Conservation (phyloP, 2,329 filamentous ascomycete species). For the Hypoxylon sp. region DNA sequence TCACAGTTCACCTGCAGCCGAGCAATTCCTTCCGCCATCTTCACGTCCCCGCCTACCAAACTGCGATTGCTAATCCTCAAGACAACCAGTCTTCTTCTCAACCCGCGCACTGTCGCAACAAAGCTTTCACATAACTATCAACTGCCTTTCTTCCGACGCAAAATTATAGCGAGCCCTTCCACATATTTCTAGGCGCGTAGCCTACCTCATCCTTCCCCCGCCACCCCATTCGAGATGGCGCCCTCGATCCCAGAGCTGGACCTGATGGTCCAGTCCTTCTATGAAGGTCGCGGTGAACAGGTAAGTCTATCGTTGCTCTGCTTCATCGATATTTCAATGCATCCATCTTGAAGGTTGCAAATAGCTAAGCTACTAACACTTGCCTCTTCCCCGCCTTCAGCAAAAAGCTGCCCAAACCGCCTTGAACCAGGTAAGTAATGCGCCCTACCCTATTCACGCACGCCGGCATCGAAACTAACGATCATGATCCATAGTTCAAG, state of each 20-base stretch:
- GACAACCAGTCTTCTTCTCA: constrained; percentile 1
- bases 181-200: constrained; percentile 50
- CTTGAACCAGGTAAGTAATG: constrained; percentile 83
- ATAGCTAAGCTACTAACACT: constrained; percentile 43
- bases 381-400: constrained; percentile 65
- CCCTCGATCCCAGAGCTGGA: constrained; percentile 93
- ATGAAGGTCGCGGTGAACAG: constrained; percentile 94
- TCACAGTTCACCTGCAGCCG: constrained; percentile 11
- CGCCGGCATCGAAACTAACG: constrained; percentile 49
- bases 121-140: constrained; percentile 15
- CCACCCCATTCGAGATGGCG: constrained; percentile 65
- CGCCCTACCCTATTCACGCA: constrained; percentile 34
- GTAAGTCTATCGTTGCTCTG: constrained; percentile 66
- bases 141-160: constrained; percentile 27
- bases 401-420: constrained; percentile 96
- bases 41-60: constrained; percentile 9
- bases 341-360: constrained; percentile 14
- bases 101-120: constrained; percentile 11
- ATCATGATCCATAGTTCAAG: constrained; percentile 79
- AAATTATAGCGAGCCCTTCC: constrained; percentile 45
- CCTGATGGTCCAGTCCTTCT: constrained; percentile 95
- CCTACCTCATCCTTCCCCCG: constrained; percentile 46
- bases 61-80: constrained; percentile 3
- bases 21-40: constrained; percentile 22
- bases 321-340: constrained; percentile 5